Base-by-base conservation (phyloP, 306 rosid species). In the Arachis stenosperma region DNA sequence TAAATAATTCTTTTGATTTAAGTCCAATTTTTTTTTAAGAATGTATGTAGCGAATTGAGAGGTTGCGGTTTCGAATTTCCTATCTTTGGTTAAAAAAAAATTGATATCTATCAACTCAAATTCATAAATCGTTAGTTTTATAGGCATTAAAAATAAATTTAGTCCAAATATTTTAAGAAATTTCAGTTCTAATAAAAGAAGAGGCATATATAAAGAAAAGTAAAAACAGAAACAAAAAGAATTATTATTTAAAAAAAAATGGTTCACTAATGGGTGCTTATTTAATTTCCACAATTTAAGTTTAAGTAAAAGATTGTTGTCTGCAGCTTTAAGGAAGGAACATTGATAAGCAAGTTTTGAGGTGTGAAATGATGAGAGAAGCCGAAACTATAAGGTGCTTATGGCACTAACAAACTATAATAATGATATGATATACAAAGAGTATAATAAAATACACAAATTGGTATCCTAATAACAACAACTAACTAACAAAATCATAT, bases 401-500 rank as follows among this genome's bases (percentile, higher is more conserved):
- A 40, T 51, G 70, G 61, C 73, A 70, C 70, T 78, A 70, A 68
- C 66, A 50, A 39, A 69, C 65, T 11, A 74, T 80, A 62, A 78
- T 33, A 33, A 33, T 33, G 4, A 33, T 33, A 33, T 72, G 54
- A 44, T 10, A 52, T n/a, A 64, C 41, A 71, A 83, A 53, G 85
- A 62, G 80, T 82, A 77, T 73, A 61, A 73, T 81, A 73, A 79
- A 61, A 74, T 36, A 58, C 59, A 79, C 67, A 33, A 33, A 33
- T 84, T 70, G 11, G 12, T 51, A 81, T 74, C 64, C 71, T 39
- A 58, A 69, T 39, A 66, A 47, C 79, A 81, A n/a, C 22, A 52
- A 70, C 85, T 75, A 47, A 70, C 85, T 73, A 47, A 66, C 77
- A 74, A 37, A 81, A 83, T 78, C 69, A 73, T 73, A 37, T 52